Base-by-base conservation (phyloP, 148 eudicot species). In the Dianthus caryophyllus region DNA sequence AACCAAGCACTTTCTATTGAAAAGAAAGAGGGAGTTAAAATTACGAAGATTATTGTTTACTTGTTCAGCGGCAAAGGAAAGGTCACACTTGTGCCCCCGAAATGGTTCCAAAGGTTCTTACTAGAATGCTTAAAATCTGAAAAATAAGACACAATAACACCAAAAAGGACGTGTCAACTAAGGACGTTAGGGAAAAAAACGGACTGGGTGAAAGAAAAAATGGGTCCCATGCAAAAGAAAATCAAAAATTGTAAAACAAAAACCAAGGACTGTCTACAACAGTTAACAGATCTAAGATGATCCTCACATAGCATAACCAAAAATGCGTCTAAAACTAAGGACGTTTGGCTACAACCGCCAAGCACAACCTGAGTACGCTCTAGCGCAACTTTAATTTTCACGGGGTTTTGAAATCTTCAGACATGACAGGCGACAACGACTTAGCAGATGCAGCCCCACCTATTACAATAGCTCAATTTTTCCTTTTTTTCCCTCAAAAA, bases 61-160 rank as follows among this genome's bases (percentile, higher is more conserved):
- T 58, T 48, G 71, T 27, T 14, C 51, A 56, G 51, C 24, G 43
- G 66, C 33, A 30, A 48, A 66, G 59, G 18, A 55, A 57, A 24
- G 29, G 49, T 29, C 18, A 66, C 36, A 20, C 52, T 27, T 65
- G 46, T 54, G 58, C 67, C 61, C 66, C 68, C 30, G 25, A 51
- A 60, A 60, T 26, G 58, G 64, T 27, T 25, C n/a, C 20, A 50
- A n/a, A 51, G 59, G 33, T 16, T 49, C 66, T 63, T 31, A 50
- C 30, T 60, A 43, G 47, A 50, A 46, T 60, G 53, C 62, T 66
- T 33, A 61, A 73, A 67, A 49, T 67, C 71, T 67, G 66, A 18
- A 41, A 59, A 15, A 17, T 18, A 21, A 11, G 5, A 33, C 17
- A 22, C 30, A 25, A 39, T 16, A 10, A 21, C 7, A 25, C 14